A percentile compares a stretch with the other conserved stretches of the same genome.
phyloP scores from a whole-genome alignment of 2,329 filamentous ascomycete species.

The Westerdykella aurantiaca region DNA sequence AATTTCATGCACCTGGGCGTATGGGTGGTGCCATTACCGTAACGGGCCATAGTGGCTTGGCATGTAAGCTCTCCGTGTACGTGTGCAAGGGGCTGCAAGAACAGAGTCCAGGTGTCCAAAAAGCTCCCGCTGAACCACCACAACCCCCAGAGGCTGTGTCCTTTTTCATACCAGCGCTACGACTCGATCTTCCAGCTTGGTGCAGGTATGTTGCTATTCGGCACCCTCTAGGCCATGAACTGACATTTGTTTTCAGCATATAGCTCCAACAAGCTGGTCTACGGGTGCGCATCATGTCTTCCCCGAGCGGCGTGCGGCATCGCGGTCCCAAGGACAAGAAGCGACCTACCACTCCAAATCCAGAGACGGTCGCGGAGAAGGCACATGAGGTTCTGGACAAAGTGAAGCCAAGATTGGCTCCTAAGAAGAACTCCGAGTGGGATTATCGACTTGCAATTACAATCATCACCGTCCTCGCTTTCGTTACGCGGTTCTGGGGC shows the following conservation, averaged over 20 bases:
- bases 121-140: background rate
- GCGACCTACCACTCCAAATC: conserved; percentile 33
- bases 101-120: background rate
- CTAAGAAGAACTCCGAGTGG: conserved; percentile 52
- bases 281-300: conserved; percentile 29
- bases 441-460: conserved; percentile 76
- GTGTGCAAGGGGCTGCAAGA: background rate
- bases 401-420: conserved; percentile 29
- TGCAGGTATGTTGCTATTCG: background rate
- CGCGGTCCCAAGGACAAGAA: conserved; percentile 37
- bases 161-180: background rate
- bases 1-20: no score
- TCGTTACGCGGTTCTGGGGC: conserved; percentile 90
- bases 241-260: no score
- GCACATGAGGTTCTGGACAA: conserved; percentile 23
- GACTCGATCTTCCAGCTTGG: background rate
- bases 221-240: no score
- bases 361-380: conserved; percentile 27
- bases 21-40: no score
- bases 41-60: no score
- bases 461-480: conserved; percentile 76
- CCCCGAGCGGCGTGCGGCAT: conserved; percentile 35
- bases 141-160: background rate
- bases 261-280: no score
- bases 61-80: background rate